Percentiles rank a stretch among this genome's conserved stretches.
Conservation (phyloP, 768 basidiomycete species). For the Mycena galopus region DNA sequence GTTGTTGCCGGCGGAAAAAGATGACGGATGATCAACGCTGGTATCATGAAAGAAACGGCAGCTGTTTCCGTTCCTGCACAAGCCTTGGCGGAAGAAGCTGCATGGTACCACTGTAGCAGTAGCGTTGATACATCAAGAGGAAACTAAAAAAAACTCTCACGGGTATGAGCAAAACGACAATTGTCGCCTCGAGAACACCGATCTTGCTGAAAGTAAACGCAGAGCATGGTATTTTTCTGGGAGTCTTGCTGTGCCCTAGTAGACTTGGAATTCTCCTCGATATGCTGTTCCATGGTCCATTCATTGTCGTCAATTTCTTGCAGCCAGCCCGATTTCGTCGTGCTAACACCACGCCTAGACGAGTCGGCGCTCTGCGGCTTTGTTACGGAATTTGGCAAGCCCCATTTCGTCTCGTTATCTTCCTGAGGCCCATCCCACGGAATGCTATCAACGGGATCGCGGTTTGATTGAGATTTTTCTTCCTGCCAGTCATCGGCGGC, state of each 20-base stretch:
- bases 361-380: neutral
- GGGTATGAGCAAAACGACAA: constrained; percentile 24
- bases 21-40: neutral
- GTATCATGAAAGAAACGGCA: constrained; percentile 16
- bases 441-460: neutral
- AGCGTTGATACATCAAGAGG: neutral
- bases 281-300: neutral
- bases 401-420: neutral
- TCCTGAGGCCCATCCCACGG: neutral
- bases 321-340: neutral
- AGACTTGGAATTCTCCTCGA: neutral
- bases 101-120: neutral
- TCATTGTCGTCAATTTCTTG: constrained; percentile 14
- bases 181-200: constrained; percentile 25
- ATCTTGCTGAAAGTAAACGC: constrained; percentile 19
- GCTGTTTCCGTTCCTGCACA: constrained; percentile 16
- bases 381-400: neutral
- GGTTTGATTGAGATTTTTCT: neutral
- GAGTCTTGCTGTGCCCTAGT: neutral
- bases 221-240: neutral
- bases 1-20: neutral
- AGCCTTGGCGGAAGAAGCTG: constrained; percentile 22
- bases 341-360: neutral
- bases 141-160: constrained; percentile 3
- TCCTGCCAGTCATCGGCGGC: neutral